Percentiles rank a stretch among this genome's conserved stretches.
These are phyloP conservation scores for Nyssa sinensis DNA, from an alignment of 148 eudicot genomes.

Conservation along the genomic window DNA sequence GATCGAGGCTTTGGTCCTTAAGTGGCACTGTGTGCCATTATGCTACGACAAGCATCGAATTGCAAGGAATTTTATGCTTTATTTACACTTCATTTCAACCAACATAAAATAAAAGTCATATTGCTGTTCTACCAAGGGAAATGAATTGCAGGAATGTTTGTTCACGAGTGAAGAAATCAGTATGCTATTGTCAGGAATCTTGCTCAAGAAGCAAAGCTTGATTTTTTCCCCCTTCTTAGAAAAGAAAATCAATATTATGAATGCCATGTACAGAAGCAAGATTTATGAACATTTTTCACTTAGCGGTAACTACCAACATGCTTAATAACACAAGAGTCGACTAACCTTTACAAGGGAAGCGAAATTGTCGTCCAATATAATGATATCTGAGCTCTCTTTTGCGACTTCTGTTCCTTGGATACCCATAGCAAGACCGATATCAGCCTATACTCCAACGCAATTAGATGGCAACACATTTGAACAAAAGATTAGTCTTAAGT, in stretches of 20 bases:
- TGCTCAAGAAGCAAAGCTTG: not conserved
- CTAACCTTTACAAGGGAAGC: slow-evolving; percentile 94
- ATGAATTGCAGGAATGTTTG: no score
- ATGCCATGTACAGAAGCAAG: not conserved
- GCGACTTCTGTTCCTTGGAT: slow-evolving; percentile 97
- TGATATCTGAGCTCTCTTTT: slow-evolving; percentile 94
- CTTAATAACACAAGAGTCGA: no score
- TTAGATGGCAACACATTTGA: slow-evolving; percentile 8
- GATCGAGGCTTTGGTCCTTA: not conserved
- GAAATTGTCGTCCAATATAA: slow-evolving; percentile 94
- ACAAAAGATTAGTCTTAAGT: not conserved
- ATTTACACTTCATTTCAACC: not conserved
- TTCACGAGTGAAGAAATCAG: not conserved
- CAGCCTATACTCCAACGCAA: slow-evolving; percentile 54
- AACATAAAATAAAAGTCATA: not conserved
- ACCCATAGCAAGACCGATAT: slow-evolving; percentile 99
- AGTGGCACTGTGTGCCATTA: not conserved
- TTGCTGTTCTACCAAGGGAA: no score
- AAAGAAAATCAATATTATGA: not conserved
- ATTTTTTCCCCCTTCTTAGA: not conserved
- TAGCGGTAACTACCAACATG: not conserved
- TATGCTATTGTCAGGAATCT: not conserved
- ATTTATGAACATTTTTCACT: not conserved
- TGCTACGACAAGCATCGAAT: no score
- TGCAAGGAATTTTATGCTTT: no score